Base-by-base conservation (phyloP, 768 basidiomycete species). In the Boletus vinaceobasis region DNA sequence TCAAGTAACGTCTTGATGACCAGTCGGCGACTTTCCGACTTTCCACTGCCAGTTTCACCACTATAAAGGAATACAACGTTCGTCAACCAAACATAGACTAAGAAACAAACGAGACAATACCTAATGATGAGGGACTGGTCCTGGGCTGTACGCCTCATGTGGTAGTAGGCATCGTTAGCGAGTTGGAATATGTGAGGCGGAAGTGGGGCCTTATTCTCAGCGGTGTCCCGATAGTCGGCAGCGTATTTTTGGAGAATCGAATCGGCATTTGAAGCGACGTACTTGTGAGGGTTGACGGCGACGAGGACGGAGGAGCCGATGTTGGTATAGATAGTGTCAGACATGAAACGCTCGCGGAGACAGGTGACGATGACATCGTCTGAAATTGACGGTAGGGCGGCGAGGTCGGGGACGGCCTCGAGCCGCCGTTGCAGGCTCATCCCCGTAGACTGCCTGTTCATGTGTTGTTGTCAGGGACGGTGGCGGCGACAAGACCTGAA, bases 281-380 rank as follows among this genome's bases (percentile, higher is more conserved):
- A 93, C 71, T 95, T 94, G 77, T 95, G 90, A 0, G 95, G 94
- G 71, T 98, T 98, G 62, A 98, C 78, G 31, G 89, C 89, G 58
- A 98, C 85, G 60, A 97, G 75, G 8, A 79, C 78, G 29, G 84
- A 84, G 6, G 87, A 75, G 46, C 90, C 87, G 59, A 93, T 65
- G 62, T 63, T 75, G 44, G 92, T 91, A 74, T 93, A 93, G 61
- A 91, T 86, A 60, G 74, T 79, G 75, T 93, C 92, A 3, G 84
- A 74, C 81, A 92, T 86, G 73, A 93, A 93, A 15, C 92, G 81
- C 67, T 93, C 91, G 32, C 92, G 86, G 57, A 95, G 80, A 62
- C 88, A 88, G 57, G 88, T 81, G 55, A 91, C 88, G 69, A 94
- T 84, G 68, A 86, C 78, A 69, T 94, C 92, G 77, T 94, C 92